phyloP scores from a whole-genome alignment of 106 monocot species.

The Apostasia ramifera region DNA sequence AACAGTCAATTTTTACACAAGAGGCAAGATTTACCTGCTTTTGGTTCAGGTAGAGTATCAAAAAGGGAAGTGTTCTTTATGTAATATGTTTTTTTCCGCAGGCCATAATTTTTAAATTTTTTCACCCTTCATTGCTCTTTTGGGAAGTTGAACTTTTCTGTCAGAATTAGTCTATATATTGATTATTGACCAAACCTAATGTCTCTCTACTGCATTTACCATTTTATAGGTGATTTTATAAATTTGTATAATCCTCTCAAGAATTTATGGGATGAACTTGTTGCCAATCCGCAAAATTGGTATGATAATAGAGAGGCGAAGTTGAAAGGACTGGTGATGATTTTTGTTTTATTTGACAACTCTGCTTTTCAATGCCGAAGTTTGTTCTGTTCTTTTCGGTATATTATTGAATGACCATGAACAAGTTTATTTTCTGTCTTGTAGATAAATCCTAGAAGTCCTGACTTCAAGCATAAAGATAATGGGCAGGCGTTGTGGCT shows the following conservation, averaged over 20 bases:
- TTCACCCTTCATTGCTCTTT: no score
- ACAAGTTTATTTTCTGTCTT: not conserved
- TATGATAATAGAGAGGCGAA: conserved; percentile 46
- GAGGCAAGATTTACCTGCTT: not conserved
- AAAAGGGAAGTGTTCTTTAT: no score
- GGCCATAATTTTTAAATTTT: no score
- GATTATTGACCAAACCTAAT: no score
- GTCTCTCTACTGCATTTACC: no score
- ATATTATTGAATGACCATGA: not conserved
- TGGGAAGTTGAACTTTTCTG: no score
- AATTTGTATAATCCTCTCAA: not conserved
- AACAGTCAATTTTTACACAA: not conserved
- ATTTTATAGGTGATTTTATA: no score
- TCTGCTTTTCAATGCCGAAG: not conserved
- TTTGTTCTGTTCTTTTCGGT: not conserved
- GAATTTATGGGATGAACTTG: conserved; percentile 44
- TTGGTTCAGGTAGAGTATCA: conserved; percentile 18
- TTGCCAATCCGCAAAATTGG: conserved; percentile 53
- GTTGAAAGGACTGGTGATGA: conserved; percentile 39
- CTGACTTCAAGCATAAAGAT: conserved; percentile 58
- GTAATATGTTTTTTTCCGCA: no score
- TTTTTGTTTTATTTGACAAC: not conserved
- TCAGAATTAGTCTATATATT: no score
- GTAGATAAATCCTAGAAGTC: conserved; percentile 43
- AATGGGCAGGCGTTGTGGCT: conserved; percentile 47